Conservation (phyloP, 768 basidiomycete genomes). For the Trametes meyenii region DNA sequence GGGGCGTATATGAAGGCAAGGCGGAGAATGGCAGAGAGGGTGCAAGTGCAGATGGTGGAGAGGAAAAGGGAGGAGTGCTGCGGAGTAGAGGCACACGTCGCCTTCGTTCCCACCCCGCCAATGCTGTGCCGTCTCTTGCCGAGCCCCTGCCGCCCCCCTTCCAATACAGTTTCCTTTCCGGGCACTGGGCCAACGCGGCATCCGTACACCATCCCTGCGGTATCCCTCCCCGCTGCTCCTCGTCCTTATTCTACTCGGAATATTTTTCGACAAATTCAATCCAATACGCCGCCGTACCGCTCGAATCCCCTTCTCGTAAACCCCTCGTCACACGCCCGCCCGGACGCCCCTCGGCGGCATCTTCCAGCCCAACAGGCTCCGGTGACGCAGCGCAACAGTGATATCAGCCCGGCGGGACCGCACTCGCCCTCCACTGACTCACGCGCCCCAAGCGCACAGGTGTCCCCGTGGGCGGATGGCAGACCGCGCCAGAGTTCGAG, state of each 20-base stretch:
- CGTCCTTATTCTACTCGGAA: not conserved
- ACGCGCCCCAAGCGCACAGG: not conserved
- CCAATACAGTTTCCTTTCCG: constrained; percentile 20
- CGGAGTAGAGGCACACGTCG: constrained; percentile 26
- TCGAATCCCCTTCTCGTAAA: not conserved
- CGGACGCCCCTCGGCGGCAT: not conserved
- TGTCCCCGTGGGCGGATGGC: constrained; percentile 7
- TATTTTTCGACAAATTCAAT: constrained; percentile 4
- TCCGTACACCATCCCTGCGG: constrained; percentile 16
- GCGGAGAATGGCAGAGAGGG: constrained; percentile 19
- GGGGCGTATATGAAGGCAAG: constrained; percentile 26
- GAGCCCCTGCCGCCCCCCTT: constrained; percentile 16
- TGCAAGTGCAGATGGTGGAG: constrained; percentile 23
- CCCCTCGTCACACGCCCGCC: not conserved
- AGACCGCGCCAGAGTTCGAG: constrained; percentile 21
- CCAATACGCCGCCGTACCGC: not conserved
- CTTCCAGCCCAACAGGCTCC: not conserved
- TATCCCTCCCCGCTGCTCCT: not conserved
- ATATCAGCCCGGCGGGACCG: constrained; percentile 16
- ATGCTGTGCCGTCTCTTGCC: constrained; percentile 25
- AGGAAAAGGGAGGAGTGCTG: constrained; percentile 24
- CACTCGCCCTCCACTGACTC: constrained; percentile 15
- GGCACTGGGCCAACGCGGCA: constrained; percentile 20
- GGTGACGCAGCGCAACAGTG: constrained; percentile 7
- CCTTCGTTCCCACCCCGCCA: constrained; percentile 23